Evolutionary conservation across 192 early-diverging fungal genomes (phyloP).

Genomic region (Entomortierella parvispora): DNA sequence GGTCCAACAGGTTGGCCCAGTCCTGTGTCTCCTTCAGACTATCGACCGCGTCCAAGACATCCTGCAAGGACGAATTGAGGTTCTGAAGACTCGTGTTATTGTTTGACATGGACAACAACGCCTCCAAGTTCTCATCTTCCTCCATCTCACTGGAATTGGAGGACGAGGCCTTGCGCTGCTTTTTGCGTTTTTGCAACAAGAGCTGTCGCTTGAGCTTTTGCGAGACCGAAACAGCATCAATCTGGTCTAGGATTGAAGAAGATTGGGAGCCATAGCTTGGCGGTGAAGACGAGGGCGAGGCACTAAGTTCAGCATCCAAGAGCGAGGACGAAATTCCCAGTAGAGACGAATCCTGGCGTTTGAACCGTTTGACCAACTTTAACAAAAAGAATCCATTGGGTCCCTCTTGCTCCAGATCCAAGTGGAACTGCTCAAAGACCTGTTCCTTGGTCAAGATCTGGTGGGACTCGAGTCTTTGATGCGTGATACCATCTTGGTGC

Average conservation of each 20-base stretch:
- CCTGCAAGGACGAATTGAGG: constrained; percentile 43
- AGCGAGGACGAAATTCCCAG: constrained; percentile 19
- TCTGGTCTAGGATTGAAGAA: constrained; percentile 36
- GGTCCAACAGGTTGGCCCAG: constrained; percentile 27
- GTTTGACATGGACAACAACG: constrained; percentile 34
- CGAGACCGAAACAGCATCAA: constrained; percentile 37
- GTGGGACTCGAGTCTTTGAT: constrained; percentile 47
- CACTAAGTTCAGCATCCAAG: constrained; percentile 29
- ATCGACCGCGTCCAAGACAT: constrained; percentile 46
- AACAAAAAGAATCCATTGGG: constrained; percentile 50
- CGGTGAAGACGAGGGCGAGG: constrained; percentile 26
- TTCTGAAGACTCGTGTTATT: constrained; percentile 47
- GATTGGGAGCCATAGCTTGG: constrained; percentile 2
- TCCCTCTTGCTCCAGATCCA: constrained; percentile 44
- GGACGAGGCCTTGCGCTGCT: constrained; percentile 19
- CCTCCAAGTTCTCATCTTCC: constrained; percentile 41
- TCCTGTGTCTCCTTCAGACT: constrained; percentile 17
- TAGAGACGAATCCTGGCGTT: constrained; percentile 29
- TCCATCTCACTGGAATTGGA: constrained; percentile 1
- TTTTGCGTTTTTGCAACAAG: constrained; percentile 44
- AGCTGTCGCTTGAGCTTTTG: constrained; percentile 45
- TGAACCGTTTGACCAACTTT: constrained; percentile 48
- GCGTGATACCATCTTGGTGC: constrained; percentile 47
- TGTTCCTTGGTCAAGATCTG: constrained; percentile 51
- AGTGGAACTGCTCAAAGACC: constrained; percentile 47